These are phyloP conservation scores for Paramecium bursaria DNA, from an alignment of 73 alveolate genomes.

Conservation along the genomic window DNA sequence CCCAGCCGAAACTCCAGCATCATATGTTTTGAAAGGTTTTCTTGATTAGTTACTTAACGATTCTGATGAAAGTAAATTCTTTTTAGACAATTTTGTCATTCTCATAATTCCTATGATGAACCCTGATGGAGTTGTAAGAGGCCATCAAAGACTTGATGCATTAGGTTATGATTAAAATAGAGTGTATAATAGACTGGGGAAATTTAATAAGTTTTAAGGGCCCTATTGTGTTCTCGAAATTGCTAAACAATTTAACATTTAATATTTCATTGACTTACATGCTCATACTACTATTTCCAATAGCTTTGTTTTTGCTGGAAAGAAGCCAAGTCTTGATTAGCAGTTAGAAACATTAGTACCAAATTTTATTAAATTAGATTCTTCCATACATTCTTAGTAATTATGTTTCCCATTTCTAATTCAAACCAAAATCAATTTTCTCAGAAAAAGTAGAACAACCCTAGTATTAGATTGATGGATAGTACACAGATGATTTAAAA, in stretches of 20 bases:
- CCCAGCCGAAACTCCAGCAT: conserved; percentile 76
- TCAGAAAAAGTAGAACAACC: no score
- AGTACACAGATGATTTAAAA: no score
- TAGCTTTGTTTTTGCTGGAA: not conserved
- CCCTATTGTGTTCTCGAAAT: not conserved
- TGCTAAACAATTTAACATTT: not conserved
- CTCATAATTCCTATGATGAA: conserved; percentile 92
- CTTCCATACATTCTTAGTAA: no score
- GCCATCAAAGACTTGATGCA: conserved; percentile 65
- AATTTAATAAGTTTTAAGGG: not conserved
- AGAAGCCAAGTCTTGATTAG: no score
- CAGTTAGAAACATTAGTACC: no score
- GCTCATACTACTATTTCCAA: not conserved
- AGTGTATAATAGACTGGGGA: not conserved
- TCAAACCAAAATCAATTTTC: no score
- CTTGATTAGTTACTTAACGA: conserved; percentile 73
- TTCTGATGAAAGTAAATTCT: conserved; percentile 70
- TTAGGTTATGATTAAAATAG: conserved; percentile 3
- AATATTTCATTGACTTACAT: not conserved
- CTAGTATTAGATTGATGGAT: no score
- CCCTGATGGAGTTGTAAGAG: conserved; percentile 93
- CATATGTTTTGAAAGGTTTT: conserved; percentile 74
- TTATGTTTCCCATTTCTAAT: no score
- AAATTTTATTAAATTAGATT: no score
- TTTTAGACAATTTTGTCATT: conserved; percentile 81